Evolutionary conservation across 2,329 filamentous ascomycete species (phyloP).

Genomic region (Ascochyta koolunga): DNA sequence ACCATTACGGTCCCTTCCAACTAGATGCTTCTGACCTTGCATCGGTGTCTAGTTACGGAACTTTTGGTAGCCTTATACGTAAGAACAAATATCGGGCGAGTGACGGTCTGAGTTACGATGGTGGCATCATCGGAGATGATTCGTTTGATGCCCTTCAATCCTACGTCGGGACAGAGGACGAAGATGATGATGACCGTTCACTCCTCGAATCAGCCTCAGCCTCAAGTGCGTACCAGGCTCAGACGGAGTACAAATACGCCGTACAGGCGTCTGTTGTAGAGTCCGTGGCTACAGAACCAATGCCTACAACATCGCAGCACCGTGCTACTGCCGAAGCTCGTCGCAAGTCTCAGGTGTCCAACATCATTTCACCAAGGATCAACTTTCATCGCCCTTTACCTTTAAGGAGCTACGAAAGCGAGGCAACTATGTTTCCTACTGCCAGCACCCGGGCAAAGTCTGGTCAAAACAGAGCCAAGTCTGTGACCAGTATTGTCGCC

Average conservation of each 20-base stretch:
- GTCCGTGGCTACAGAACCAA: neutral
- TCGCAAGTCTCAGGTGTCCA: neutral
- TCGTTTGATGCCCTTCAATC: conserved; percentile 8
- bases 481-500: conserved; percentile 1
- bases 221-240: neutral
- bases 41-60: conserved; percentile 8
- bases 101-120: neutral
- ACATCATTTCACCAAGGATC: neutral
- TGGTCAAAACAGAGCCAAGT: conserved; percentile 1
- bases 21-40: conserved; percentile 11
- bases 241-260: conserved; percentile 1
- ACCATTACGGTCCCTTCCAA: neutral
- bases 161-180: conserved; percentile 3
- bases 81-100: neutral
- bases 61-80: neutral
- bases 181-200: conserved; percentile 10
- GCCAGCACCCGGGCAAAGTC: neutral
- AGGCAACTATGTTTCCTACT: conserved; percentile 10
- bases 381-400: conserved; percentile 22
- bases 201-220: conserved; percentile 8
- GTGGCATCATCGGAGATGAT: neutral
- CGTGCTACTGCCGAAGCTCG: conserved; percentile 1
- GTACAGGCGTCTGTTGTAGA: neutral
- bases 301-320: conserved; percentile 4
- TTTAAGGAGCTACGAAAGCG: conserved; percentile 21